phyloP scores from a whole-genome alignment of 495 filamentous ascomycete genomes.

The Amphirosellinia nigrospora region DNA sequence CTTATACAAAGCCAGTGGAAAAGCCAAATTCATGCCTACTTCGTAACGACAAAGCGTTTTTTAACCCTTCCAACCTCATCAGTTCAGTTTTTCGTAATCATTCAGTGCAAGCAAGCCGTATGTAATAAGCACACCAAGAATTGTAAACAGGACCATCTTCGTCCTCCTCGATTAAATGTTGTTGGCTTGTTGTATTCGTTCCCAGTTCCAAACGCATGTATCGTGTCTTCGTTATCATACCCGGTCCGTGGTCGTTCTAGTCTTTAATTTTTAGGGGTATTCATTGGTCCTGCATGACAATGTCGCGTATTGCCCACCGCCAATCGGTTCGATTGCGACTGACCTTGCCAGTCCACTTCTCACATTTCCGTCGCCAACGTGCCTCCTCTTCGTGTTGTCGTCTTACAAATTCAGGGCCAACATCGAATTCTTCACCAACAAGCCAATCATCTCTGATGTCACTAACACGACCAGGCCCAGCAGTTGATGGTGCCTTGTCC shows the following conservation, averaged over 20 bases:
- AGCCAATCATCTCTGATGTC: conserved; percentile 78
- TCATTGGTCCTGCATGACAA: conserved; percentile 42
- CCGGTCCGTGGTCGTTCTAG: conserved; percentile 14
- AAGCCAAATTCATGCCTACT: conserved; percentile 19
- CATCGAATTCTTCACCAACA: conserved; percentile 95
- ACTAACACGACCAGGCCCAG: conserved; percentile 47
- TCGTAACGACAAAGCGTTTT: neutral
- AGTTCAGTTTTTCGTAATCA: conserved; percentile 2
- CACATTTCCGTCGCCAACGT: conserved; percentile 83
- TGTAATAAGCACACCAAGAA: conserved; percentile 21
- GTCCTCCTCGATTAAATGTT: conserved; percentile 31
- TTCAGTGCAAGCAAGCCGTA: conserved; percentile 19
- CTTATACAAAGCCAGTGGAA: conserved; percentile 24
- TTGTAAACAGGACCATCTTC: neutral
- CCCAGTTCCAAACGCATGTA: conserved; percentile 28
- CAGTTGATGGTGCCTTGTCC: conserved; percentile 51
- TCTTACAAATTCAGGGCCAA: conserved; percentile 91
- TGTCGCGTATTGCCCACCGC: conserved; percentile 57
- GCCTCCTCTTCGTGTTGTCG: conserved; percentile 90
- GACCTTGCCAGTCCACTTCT: conserved; percentile 68
- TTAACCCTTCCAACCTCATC: conserved; percentile 7
- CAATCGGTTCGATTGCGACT: conserved; percentile 49
- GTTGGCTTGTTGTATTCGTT: conserved; percentile 25
- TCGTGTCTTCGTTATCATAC: conserved; percentile 30
- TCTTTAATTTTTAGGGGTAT: neutral